A percentile compares a stretch with the other conserved stretches of the same genome.
phyloP scores from a whole-genome alignment of 768 basidiomycete species.

The Leucocoprinus birnbaumii region DNA sequence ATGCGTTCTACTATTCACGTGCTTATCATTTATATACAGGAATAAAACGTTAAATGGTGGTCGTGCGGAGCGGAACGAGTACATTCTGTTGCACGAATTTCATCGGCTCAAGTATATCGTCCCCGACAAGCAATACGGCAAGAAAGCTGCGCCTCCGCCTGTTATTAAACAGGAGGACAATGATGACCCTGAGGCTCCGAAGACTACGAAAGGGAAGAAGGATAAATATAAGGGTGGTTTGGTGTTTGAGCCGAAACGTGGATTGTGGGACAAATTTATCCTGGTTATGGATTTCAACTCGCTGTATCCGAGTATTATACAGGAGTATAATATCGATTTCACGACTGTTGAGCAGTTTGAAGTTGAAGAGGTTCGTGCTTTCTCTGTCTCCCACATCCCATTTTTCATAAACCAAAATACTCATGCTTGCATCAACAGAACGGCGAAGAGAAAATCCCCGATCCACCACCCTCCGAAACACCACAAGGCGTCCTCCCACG shows the following conservation, averaged over 20 bases:
- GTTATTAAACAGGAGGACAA: slow-evolving; percentile 51
- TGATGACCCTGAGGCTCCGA: slow-evolving; percentile 40
- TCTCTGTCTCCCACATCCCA: background rate
- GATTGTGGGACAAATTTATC: slow-evolving; percentile 95
- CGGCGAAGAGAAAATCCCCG: slow-evolving; percentile 85
- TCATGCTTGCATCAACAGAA: no score
- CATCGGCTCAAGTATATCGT: slow-evolving; percentile 94
- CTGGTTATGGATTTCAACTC: slow-evolving; percentile 99
- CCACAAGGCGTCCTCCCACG: slow-evolving; percentile 91
- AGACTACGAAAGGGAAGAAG: slow-evolving; percentile 64
- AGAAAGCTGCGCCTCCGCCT: slow-evolving; percentile 53
- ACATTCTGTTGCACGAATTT: slow-evolving; percentile 97
- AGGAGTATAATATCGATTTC: slow-evolving; percentile 99
- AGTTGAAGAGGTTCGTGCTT: slow-evolving; percentile 46
- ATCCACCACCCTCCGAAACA: slow-evolving; percentile 71
- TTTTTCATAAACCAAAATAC: slow-evolving; percentile 1
- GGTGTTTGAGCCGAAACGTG: slow-evolving; percentile 94
- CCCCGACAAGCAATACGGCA: slow-evolving; percentile 90
- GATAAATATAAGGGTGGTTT: slow-evolving; percentile 99
- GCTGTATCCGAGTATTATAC: slow-evolving; percentile 97
- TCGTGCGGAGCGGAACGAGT: slow-evolving; percentile 98
- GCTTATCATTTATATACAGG: slow-evolving; percentile 41
- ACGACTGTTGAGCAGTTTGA: slow-evolving; percentile 84
- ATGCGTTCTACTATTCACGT: background rate
- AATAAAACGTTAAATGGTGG: slow-evolving; percentile 97